Evolutionary conservation across 208 protist species (phyloP), one percentile per base, ranked within the genome.

Genomic region (Naegleria fowleri): DNA sequence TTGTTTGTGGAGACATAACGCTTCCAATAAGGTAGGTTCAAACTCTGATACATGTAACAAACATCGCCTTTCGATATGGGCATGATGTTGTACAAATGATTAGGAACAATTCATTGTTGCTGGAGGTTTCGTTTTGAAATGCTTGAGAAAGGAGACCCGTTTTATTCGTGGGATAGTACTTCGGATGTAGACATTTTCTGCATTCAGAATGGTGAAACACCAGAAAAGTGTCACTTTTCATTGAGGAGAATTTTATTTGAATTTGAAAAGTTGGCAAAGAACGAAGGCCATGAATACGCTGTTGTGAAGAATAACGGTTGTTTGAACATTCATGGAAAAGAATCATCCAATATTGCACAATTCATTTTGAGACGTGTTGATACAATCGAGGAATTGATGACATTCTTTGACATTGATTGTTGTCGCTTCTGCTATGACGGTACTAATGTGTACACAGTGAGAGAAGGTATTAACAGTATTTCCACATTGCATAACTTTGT

Each of bases 361-460:
- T 39, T 88, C 33, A 55, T 88, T 88, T 29, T 88, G 25, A 88
- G 84, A 88, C 15, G 41, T 16, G n/a, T 88, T 25, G 13, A n/a
- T 13, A 39, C 39, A 15, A 88, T 88, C 38, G 84, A 88, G 41
- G 41, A 88, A 58, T 55, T 88, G 16, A 33, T 88, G 39, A 39
- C 41, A 19, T 88, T 88, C 41, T 88, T 88, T 55, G 84, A 88
- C 38, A 48, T 88, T 19, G 84, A 88, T 38, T 88, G 84, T 88
- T 52, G 39, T 13, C 15, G 84, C 38, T 88, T 88, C 16, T 25
- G 36, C 15, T 88, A 39, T 55, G 84, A 88, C n/a, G 84, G 84
- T 39, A 13, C 19, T 22, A 55, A n/a, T 38, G 13, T 88, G 0
- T 88, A 58, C n/a, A 39, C 84, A 33, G 55, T n/a, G 9, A 51